Evolutionary conservation across 805 yeast genomes (phyloP).

Genomic region (Candida hungchunana): DNA sequence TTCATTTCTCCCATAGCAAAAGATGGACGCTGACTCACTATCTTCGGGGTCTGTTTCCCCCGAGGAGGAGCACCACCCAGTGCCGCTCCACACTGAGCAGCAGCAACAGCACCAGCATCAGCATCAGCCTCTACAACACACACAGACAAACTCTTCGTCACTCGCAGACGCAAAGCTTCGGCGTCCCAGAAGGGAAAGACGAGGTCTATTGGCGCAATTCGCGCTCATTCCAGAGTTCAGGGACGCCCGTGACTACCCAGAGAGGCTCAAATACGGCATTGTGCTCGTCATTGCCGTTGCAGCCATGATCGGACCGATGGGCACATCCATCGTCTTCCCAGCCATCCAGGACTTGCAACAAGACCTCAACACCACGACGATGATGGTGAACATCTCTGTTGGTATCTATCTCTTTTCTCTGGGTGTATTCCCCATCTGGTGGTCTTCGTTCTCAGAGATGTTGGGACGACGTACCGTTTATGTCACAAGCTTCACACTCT

Average conservation of each 20-base stretch:
- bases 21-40: no score
- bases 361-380: conserved; percentile 51
- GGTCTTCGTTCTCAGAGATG: conserved; percentile 76
- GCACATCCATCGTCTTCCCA: conserved; percentile 49
- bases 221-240: conserved; percentile 62
- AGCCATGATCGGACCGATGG: conserved; percentile 84
- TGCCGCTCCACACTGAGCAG: no score
- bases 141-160: neutral
- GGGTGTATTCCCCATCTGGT: conserved; percentile 84
- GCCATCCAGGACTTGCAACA: conserved; percentile 39
- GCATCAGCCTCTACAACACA: no score
- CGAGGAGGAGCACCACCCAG: no score
- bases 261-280: conserved; percentile 43
- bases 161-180: conserved; percentile 8
- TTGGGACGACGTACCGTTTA: conserved; percentile 75
- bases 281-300: conserved; percentile 68
- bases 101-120: no score
- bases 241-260: conserved; percentile 65
- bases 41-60: no score
- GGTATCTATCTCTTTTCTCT: conserved; percentile 72
- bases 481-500: conserved; percentile 58
- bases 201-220: conserved; percentile 55
- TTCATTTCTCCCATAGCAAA: conserved; percentile 66
- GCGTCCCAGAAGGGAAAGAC: conserved; percentile 17
- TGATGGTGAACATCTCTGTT: conserved; percentile 69